Evolutionary conservation across 306 rosid genomes (phyloP), one percentile per base, ranked within the genome.

Genomic region (Chamaecrista fasciculata): DNA sequence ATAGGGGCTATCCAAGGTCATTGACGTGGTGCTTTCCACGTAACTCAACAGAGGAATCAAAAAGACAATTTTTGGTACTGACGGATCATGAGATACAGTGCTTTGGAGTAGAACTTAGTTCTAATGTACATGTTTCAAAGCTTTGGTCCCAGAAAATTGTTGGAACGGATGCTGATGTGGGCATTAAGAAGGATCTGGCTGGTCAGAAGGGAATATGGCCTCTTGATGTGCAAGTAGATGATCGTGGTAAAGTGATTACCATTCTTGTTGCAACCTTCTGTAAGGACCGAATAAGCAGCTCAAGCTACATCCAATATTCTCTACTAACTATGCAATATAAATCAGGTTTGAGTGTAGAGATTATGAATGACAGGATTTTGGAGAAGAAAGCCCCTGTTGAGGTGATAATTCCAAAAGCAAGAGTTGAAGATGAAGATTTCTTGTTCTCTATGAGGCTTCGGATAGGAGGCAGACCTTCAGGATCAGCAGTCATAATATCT

Each of bases 181-280:
- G 95, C 52, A 88, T 90, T 25, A 94, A 87, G 81, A 88, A 90
- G 81, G 98, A 88, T 84, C 81, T 94, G 69, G 99, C 99, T 3
- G 99, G 99, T 67, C 97, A 88, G 76, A 94, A 91, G 86, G 85
- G 78, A 82, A 91, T 91, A 31, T 94, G 95, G 96, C 97, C 96
- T 56, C 91, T 94, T 70, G 94, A 88, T 82, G 65, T 88, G 84
- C 90, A 84, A 83, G 91, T 87, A 52, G 96, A 88, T 67, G 85
- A 82, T 71, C 73, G 72, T 18, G 96, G 96, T 58, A 83, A 84
- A 76, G 97, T 86, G 73, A 76, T 87, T 55, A 90, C 99, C 63
- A 70, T 94, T 82, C 82, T 94, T 61, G 86, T 91, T 76, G 95
- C 96, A 31, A 91, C 92, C 67, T 82, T 88, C 58, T 90, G 96